phyloP scores from a whole-genome alignment of 1,284 basidiomycete species.

The Melampsora occidentalis region DNA sequence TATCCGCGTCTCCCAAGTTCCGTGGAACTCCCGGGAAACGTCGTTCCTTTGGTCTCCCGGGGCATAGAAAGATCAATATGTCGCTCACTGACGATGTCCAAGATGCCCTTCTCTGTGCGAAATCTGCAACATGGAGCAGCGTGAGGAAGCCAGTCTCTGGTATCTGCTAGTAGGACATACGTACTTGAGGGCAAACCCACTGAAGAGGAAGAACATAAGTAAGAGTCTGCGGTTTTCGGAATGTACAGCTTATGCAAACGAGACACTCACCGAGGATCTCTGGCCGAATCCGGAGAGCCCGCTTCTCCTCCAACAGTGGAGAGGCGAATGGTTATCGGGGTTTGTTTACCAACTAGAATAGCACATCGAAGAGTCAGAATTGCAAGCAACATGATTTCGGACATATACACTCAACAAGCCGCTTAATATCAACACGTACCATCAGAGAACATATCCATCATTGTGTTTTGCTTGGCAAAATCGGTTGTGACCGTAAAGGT shows the following conservation, averaged over 20 bases:
- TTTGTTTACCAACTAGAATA: slow-evolving; percentile 46
- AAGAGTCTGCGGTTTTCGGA: too few species aligned
- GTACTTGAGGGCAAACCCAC: too few species aligned
- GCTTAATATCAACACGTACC: slow-evolving; percentile 58
- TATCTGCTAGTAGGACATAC: not conserved
- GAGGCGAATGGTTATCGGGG: slow-evolving; percentile 54
- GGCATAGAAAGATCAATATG: not conserved
- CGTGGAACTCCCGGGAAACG: too few species aligned
- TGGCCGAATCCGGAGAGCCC: slow-evolving; percentile 82
- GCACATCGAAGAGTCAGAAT: slow-evolving; percentile 40
- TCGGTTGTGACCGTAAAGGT: slow-evolving; percentile 74
- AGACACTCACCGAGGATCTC: slow-evolving; percentile 67
- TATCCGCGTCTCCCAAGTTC: too few species aligned
- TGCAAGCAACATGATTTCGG: not conserved
- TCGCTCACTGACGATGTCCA: slow-evolving; percentile 68
- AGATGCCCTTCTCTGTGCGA: slow-evolving; percentile 80
- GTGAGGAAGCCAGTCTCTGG: not conserved
- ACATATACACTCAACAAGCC: too few species aligned
- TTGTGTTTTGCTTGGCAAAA: slow-evolving; percentile 57
- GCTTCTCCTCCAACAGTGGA: slow-evolving; percentile 66
- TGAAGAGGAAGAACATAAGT: too few species aligned
- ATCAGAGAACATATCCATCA: slow-evolving; percentile 67
- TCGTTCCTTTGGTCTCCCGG: too few species aligned
- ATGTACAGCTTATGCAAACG: not conserved
- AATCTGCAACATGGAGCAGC: slow-evolving; percentile 52